Evolutionary conservation across 208 protist species (phyloP).

Genomic region (Acanthamoeba lenticulata): DNA sequence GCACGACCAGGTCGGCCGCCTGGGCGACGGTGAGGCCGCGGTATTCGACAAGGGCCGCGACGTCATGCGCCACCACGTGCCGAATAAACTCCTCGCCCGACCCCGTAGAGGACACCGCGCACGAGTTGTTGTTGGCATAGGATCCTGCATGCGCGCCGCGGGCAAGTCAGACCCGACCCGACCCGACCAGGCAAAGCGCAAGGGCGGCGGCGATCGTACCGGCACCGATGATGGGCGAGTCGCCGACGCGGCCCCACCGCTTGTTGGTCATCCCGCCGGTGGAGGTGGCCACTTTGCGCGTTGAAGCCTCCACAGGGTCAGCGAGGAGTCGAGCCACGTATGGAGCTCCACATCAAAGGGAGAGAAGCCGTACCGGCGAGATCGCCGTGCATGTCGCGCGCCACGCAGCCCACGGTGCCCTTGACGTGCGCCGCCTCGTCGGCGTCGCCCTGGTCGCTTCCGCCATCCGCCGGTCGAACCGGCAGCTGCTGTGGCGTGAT

Average conservation of each 20-base stretch:
- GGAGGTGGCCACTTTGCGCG: conserved; percentile 72
- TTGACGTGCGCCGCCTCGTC: neutral
- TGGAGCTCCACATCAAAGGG: neutral
- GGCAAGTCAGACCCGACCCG: neutral
- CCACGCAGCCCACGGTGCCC: conserved; percentile 79
- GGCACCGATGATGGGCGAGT: conserved; percentile 81
- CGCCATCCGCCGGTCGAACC: neutral
- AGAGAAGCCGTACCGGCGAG: conserved; percentile 62
- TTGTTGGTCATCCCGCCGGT: conserved; percentile 86
- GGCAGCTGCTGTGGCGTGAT: neutral
- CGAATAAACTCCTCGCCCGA: conserved; percentile 79
- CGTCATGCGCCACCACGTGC: conserved; percentile 45
- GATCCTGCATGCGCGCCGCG: neutral
- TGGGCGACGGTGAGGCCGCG: conserved; percentile 26
- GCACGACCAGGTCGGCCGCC: conserved; percentile 65
- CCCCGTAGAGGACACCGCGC: conserved; percentile 77
- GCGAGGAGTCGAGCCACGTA: neutral
- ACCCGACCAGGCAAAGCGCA: neutral
- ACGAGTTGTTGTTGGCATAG: conserved; percentile 78
- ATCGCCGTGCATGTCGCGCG: conserved; percentile 70
- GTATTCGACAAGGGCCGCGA: conserved; percentile 74
- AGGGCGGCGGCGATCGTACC: conserved; percentile 4
- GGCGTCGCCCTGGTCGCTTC: neutral
- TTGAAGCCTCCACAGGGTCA: neutral
- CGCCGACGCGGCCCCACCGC: conserved; percentile 76